Evolutionary conservation across 1,139 yeast genomes (phyloP).

Genomic region (Hyphopichia wangnamkhiaoensis): DNA sequence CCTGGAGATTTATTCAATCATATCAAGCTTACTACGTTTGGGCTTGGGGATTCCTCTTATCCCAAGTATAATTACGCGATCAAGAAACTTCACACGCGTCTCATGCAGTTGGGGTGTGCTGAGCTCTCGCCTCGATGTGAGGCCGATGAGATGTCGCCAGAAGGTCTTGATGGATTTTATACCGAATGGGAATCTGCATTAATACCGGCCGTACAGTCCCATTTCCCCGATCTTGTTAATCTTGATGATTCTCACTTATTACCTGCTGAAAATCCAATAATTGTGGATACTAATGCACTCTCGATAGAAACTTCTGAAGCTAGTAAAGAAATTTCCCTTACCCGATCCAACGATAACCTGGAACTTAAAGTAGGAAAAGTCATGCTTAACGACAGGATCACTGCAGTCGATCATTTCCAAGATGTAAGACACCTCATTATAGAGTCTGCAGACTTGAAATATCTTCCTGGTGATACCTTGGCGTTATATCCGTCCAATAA

Average conservation of each 20-base stretch:
- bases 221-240: constrained; percentile 39
- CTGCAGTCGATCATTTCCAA: constrained; percentile 76
- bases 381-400: constrained; percentile 55
- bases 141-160: constrained; percentile 82
- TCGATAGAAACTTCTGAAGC: background rate
- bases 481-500: constrained; percentile 77
- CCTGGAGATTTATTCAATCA: constrained; percentile 66
- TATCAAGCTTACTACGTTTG: constrained; percentile 70
- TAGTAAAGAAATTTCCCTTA: constrained; percentile 20
- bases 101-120: constrained; percentile 77
- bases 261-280: constrained; percentile 18
- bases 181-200: constrained; percentile 69
- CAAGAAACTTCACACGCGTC: constrained; percentile 74
- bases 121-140: constrained; percentile 78
- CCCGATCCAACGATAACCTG: constrained; percentile 15
- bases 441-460: constrained; percentile 34
- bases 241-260: constrained; percentile 8
- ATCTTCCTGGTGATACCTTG: constrained; percentile 78
- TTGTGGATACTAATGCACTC: constrained; percentile 15
- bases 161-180: constrained; percentile 78
- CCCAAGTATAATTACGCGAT: constrained; percentile 85
- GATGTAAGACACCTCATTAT: constrained; percentile 75
- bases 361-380: constrained; percentile 42
- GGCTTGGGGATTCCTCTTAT: constrained; percentile 94
- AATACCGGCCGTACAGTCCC: constrained; percentile 39